A percentile compares a stretch with the other conserved stretches of the same genome.
phyloP scores from a whole-genome alignment of 179 eudicot genomes.

The Beta corolliflora region DNA sequence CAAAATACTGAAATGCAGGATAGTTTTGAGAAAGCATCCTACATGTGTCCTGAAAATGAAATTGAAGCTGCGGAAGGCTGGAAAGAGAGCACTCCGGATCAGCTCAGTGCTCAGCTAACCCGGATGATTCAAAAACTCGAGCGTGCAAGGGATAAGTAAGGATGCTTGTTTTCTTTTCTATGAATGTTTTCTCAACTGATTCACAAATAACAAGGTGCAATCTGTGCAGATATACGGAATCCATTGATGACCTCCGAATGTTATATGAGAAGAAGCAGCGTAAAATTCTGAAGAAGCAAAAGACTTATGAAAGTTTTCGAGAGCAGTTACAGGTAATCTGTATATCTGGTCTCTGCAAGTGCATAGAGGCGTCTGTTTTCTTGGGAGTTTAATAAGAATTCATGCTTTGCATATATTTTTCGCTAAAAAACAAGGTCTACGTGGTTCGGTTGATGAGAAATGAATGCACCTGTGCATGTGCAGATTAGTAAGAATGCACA shows the following conservation, averaged over 20 bases:
- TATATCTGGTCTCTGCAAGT: neutral
- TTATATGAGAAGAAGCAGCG: constrained; percentile 80
- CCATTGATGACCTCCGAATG: constrained; percentile 79
- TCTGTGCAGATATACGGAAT: constrained; percentile 66
- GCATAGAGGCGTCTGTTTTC: constrained; percentile 5
- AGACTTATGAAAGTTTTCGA: constrained; percentile 69
- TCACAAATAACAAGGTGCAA: constrained; percentile 21
- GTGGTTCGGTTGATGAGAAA: neutral
- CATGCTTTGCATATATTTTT: neutral
- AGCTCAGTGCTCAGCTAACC: constrained; percentile 70
- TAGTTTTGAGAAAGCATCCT: constrained; percentile 68
- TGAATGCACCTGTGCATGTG: neutral
- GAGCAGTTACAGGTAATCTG: constrained; percentile 68
- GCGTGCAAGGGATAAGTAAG: constrained; percentile 70
- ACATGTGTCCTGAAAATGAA: constrained; percentile 80
- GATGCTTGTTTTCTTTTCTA: constrained; percentile 15
- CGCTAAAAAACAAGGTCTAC: neutral
- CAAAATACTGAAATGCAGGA: constrained; percentile 48
- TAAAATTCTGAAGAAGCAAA: constrained; percentile 69
- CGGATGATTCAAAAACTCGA: constrained; percentile 64
- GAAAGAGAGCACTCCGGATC: constrained; percentile 67
- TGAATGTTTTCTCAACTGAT: constrained; percentile 10
- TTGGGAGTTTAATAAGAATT: neutral
- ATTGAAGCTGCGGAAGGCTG: constrained; percentile 74
- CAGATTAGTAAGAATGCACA: neutral